phyloP scores from a whole-genome alignment of 306 rosid genomes.

The Medicago ruthenica region DNA sequence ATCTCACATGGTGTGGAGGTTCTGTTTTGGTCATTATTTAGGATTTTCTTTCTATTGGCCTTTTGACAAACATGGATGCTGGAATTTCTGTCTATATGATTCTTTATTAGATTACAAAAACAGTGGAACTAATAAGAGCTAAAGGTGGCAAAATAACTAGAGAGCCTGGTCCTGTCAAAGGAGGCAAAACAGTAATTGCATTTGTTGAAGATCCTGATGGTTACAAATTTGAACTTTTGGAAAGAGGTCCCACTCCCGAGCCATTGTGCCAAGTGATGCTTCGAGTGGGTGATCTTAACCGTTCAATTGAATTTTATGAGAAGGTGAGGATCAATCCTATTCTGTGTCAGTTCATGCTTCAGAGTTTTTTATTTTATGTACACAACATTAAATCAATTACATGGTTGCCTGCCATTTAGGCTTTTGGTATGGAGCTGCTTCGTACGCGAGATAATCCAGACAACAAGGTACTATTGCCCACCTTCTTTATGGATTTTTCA shows the following conservation, averaged over 20 bases:
- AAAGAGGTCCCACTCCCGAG: conserved; percentile 94
- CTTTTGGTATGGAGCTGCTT: conserved; percentile 98
- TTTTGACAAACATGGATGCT: conserved; percentile 31
- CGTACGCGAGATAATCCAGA: conserved; percentile 90
- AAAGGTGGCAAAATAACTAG: conserved; percentile 92
- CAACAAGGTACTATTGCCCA: conserved; percentile 67
- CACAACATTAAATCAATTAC: conserved; percentile 29
- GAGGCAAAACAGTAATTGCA: conserved; percentile 87
- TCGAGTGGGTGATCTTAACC: conserved; percentile 97
- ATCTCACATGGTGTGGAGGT: conserved; percentile 28
- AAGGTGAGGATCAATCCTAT: conserved; percentile 63
- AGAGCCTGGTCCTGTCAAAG: conserved; percentile 97
- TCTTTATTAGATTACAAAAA: conserved; percentile 67
- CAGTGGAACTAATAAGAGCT: conserved; percentile 89
- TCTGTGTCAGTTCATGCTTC: conserved; percentile 5
- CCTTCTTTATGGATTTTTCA: conserved; percentile 15
- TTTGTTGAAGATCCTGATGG: conserved; percentile 99
- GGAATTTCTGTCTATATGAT: conserved; percentile 36
- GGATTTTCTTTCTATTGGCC: conserved; percentile 37
- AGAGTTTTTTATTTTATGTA: conserved; percentile 1
- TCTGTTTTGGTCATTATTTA: conserved; percentile 33
- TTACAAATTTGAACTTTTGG: conserved; percentile 93
- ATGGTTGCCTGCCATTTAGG: conserved; percentile 54
- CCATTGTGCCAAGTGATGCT: conserved; percentile 99
- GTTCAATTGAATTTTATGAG: conserved; percentile 88